A percentile compares a stretch with the other conserved stretches of the same genome.
Conservation (phyloP, 1,139 yeast species). For the Groenewaldozyma sp. region DNA sequence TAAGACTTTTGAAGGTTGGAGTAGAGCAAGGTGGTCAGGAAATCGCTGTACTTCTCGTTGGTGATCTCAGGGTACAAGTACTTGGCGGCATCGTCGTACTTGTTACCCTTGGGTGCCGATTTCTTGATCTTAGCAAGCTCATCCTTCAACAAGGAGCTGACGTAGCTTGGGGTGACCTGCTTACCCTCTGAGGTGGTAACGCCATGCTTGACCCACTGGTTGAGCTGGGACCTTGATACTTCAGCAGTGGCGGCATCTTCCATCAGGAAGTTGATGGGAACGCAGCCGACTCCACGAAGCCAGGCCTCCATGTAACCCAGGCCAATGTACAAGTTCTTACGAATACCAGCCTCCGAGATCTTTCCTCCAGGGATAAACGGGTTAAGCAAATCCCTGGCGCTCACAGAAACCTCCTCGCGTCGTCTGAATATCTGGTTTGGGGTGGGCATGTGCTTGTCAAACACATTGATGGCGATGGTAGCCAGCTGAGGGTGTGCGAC, state of each 20-base stretch:
- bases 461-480: slow-evolving; percentile 62
- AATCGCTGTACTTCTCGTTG: slow-evolving; percentile 25
- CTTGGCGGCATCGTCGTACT: slow-evolving; percentile 44
- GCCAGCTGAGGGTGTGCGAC: slow-evolving; percentile 78
- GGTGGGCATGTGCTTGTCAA: slow-evolving; percentile 75
- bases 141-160: slow-evolving; percentile 47
- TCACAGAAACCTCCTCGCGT: slow-evolving; percentile 38
- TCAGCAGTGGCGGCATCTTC: slow-evolving; percentile 88
- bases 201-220: slow-evolving; percentile 80
- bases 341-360: slow-evolving; percentile 63
- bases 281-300: slow-evolving; percentile 73
- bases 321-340: slow-evolving; percentile 63
- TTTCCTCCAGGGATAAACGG: slow-evolving; percentile 60
- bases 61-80: slow-evolving; percentile 29
- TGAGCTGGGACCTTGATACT: slow-evolving; percentile 71
- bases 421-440: slow-evolving; percentile 70
- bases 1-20: slow-evolving; percentile 20
- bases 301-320: slow-evolving; percentile 75
- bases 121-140: slow-evolving; percentile 50
- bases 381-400: slow-evolving; percentile 61
- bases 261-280: slow-evolving; percentile 75
- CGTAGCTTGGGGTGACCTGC: slow-evolving; percentile 49
- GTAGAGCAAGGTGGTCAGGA: slow-evolving; percentile 42
- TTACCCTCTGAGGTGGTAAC: slow-evolving; percentile 53
- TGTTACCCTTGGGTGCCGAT: slow-evolving; percentile 45